Evolutionary conservation across 306 rosid species (phyloP), one percentile per base, ranked within the genome.

Genomic region (Elaeagnus macrophylla): DNA sequence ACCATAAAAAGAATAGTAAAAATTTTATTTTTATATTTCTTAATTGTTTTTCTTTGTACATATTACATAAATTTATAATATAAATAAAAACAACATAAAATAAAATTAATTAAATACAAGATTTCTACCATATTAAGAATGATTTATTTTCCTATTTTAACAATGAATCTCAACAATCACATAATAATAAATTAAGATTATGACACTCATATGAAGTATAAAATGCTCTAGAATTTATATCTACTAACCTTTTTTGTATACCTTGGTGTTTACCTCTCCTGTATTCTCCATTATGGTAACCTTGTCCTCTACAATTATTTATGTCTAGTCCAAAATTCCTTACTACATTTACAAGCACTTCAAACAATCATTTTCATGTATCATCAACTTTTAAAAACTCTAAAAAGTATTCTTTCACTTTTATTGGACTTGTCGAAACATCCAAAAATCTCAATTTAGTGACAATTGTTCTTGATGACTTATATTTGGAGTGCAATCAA

Each of bases 381-480:
- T 14, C 7, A 46, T 46, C 50, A 1, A 46, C 50, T 12, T 46
- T 46, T 18, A 46, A 46, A 46, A 46, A 46, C 14, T 46, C 50
- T 43, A 42, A 32, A 59, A 59, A 59, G 15, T 10, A 46, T 35
- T 59, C 64, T 45, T 59, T 43, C 20, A 46, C 39, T 10, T 10
- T 16, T 10, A 35, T 46, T 45, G 44, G 53, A 32, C 39, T 37
- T 1, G 9, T 6, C 10, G 57, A 48, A 39, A 61, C 41, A 37
- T 48, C 19, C 6, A 49, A 36, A 37, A 47, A 37, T 37, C 66
- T 48, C 11, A 54, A 37, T 38, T 14, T 6, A 54, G 19, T n/a
- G 46, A 48, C 66, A 61, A n/a, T 61, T 61, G 56, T 37, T 61
- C 57, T 17, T 48, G 37, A n/a, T 48, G 25, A 37, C 66, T 61